Conservation (phyloP, 768 basidiomycete genomes). For the Lactarius indigo region DNA sequence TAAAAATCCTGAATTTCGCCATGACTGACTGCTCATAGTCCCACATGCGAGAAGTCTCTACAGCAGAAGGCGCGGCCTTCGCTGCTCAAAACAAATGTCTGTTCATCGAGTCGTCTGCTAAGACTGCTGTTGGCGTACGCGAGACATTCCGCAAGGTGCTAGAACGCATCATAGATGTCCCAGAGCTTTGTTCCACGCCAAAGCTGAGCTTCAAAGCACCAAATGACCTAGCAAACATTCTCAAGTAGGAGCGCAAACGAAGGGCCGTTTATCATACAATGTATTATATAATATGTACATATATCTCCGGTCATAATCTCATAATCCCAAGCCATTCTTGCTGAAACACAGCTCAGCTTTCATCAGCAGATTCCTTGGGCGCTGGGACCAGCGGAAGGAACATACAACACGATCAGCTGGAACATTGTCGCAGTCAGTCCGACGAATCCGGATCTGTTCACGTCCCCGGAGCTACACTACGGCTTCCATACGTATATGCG, state of each 20-base stretch:
- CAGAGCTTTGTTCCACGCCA: slow-evolving; percentile 62
- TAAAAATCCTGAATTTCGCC: not conserved
- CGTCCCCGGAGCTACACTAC: not conserved
- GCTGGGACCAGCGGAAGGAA: not conserved
- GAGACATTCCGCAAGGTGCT: slow-evolving; percentile 78
- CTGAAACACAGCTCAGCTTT: not conserved
- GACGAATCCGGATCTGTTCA: not conserved
- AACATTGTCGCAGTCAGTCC: not conserved
- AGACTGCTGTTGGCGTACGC: slow-evolving; percentile 79
- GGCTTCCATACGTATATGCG: too few species aligned
- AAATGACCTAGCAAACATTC: not conserved
- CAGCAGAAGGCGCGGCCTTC: slow-evolving; percentile 72
- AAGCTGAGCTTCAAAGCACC: slow-evolving; percentile 27
- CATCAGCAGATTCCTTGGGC: not conserved
- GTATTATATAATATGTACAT: not conserved
- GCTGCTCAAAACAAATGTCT: slow-evolving; percentile 78
- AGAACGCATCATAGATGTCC: slow-evolving; percentile 73
- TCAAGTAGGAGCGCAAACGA: not conserved
- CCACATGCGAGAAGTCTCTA: slow-evolving; percentile 80
- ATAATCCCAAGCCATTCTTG: too few species aligned
- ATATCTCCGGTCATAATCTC: too few species aligned
- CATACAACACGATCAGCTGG: not conserved
- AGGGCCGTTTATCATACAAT: not conserved
- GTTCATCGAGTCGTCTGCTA: slow-evolving; percentile 90
- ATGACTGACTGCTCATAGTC: slow-evolving; percentile 47